Evolutionary conservation across 176 grass and related monocot genomes (phyloP).

Genomic region (Carex parvula): DNA sequence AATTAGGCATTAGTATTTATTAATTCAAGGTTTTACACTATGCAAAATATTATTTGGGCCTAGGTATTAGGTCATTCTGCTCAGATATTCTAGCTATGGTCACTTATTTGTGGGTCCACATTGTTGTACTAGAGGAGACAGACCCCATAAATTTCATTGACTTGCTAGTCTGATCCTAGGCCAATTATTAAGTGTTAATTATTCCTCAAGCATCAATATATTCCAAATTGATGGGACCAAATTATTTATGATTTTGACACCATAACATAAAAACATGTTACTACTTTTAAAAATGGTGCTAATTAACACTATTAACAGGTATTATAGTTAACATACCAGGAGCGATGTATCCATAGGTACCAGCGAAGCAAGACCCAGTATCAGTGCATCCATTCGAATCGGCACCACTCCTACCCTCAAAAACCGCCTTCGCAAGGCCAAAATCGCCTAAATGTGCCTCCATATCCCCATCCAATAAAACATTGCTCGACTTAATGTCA

Average conservation of each 20-base stretch:
- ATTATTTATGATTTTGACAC: not conserved
- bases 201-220: not conserved
- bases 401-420: slow-evolving; percentile 25
- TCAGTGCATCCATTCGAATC: slow-evolving; percentile 46
- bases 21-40: not conserved
- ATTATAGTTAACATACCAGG: slow-evolving; percentile 49
- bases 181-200: not conserved
- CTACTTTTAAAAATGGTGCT: not conserved
- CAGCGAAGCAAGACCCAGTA: slow-evolving; percentile 74
- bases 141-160: not conserved
- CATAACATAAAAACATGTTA: not conserved
- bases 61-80: not conserved
- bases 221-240: not conserved
- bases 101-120: not conserved
- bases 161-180: not conserved
- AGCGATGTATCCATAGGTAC: slow-evolving; percentile 92
- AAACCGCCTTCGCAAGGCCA: slow-evolving; percentile 79
- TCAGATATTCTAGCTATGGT: not conserved
- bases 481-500: slow-evolving; percentile 92
- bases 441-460: slow-evolving; percentile 98
- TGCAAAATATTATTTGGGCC: not conserved
- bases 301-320: not conserved
- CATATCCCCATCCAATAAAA: slow-evolving; percentile 86
- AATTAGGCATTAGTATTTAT: not conserved
- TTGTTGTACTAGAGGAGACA: slow-evolving; percentile 8